Percentiles rank a stretch among this genome's conserved stretches.
Evolutionary conservation across 306 rosid species (phyloP).

Genomic region (Cajanus cajan): DNA sequence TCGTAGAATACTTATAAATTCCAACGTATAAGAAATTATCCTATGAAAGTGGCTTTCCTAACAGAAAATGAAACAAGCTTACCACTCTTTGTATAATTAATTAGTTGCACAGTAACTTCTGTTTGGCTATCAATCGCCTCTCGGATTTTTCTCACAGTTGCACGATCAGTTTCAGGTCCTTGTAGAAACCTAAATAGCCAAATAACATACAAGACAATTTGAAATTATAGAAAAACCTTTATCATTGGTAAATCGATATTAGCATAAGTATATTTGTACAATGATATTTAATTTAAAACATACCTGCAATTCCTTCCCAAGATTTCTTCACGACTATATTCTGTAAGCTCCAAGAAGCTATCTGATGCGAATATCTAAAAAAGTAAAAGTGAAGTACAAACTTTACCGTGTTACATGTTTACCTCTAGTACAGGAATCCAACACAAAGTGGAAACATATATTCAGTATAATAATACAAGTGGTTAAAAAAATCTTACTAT

Average conservation of each 20-base stretch:
- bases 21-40: not conserved
- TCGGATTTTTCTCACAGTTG: slow-evolving; percentile 81
- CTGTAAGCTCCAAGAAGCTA: slow-evolving; percentile 96
- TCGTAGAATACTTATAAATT: not conserved
- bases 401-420: slow-evolving; percentile 8
- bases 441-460: not conserved
- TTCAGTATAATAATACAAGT: not conserved
- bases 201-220: slow-evolving; percentile 17
- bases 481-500: slow-evolving; percentile 56
- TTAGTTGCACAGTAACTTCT: slow-evolving; percentile 93
- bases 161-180: slow-evolving; percentile 98
- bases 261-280: slow-evolving; percentile 8
- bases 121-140: slow-evolving; percentile 86
- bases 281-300: slow-evolving; percentile 11
- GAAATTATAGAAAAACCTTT: not conserved
- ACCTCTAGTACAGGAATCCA: slow-evolving; percentile 1
- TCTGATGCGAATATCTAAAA: slow-evolving; percentile 95
- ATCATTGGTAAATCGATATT: not conserved
- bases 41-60: not conserved
- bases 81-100: slow-evolving; percentile 90
- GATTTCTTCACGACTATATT: slow-evolving; percentile 95
- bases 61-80: slow-evolving; percentile 23
- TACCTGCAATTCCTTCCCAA: slow-evolving; percentile 98
- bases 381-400: slow-evolving; percentile 18
- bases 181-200: slow-evolving; percentile 73